Evolutionary conservation across 2,329 filamentous ascomycete species (phyloP), one percentile per base, ranked within the genome.

Genomic region (Sporothrix globosa): DNA sequence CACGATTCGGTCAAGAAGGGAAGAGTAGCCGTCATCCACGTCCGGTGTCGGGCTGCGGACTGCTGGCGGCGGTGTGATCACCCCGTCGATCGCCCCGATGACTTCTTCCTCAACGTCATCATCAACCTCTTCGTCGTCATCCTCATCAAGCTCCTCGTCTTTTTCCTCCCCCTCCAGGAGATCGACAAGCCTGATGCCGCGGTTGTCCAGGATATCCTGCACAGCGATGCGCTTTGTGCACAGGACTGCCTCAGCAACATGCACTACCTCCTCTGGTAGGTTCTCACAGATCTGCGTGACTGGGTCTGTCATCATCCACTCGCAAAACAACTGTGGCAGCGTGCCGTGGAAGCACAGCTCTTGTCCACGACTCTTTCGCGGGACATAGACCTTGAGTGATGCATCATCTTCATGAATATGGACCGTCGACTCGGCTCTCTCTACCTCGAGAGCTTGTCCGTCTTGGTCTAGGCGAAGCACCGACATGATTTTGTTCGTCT

Each of bases 251-350:
- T 58, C 41, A 4, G 41, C 52, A 14, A 13, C 21, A 5, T 39
- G 10, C 21, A 58, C 24, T 17, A 46, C 21, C 6, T 60, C 53
- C 10, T 39, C 1, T 7, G 53, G 41, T 3, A 68, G 1, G 2
- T 10, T 4, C 2, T 68, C 52, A 21, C 19, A 21, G 24, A 41
- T 58, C 27, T 48, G 17, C 30, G 65, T 68, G 3, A 5, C 19
- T 27, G 56, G 65, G n/a, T 67, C 60, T 11, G 72, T 76, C 79
- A 82, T 80, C 52, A 82, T 75, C 79, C 80, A 82, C 9, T 76
- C 70, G 0, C 77, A 73, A 1, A 82, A 73, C 0, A 70, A 74
- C 6, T 73, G 68, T 0, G 79, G 75, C 1, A 82, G 77, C 0
- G 68, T 61, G 0, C 73, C 73, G 19, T 71, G 73, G 71, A 79